Evolutionary conservation across 2,329 filamentous ascomycete species (phyloP), one percentile per base, ranked within the genome.

Genomic region (Orbilia oligospora): DNA sequence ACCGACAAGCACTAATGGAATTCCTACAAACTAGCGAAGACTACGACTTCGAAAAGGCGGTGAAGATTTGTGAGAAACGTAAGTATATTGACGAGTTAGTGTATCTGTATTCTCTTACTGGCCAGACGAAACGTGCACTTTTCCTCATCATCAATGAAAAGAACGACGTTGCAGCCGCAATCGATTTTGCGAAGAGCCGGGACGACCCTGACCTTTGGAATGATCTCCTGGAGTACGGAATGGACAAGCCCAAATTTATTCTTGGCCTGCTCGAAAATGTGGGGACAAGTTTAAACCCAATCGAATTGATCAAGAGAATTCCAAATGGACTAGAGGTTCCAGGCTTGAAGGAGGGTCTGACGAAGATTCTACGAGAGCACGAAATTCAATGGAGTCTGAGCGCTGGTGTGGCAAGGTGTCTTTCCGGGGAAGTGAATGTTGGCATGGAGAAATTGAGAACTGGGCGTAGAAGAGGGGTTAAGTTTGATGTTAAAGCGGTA

Each of bases 181-280:
- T 99, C 81, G 89, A 91, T 0, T 99, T 99, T 82, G 94, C 94
- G 68, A 97, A 97, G 84, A 91, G 94, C 79, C 94, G 98, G 83
- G 91, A 96, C 80, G 94, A 97, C 82, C 90, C 91, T 0, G 94
- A 97, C 81, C 88, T 99, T 0, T 99, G 96, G 96, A 92, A 97
- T 80, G 94, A 98, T 82, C 87, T 99, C 6, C 89, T 99, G 5
- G 90, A 95, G 81, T 98, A 98, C 84, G 95, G 92, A 78, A 98
- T 99, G 96, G 94, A 97, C 85, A 97, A 97, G 83, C 96, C 96
- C 0, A 90, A 90, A 48, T 99, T 99, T 85, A 98, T 99, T 81
- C 91, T 93, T 12, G 94, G 93, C 0, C 87, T 99, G 2, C 89
- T 99, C 0, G 93, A 97, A 82, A 93, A 98, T 85, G 95, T 97